Base-by-base conservation (phyloP, 306 rosid genomes). In the Dryas alaskensis region DNA sequence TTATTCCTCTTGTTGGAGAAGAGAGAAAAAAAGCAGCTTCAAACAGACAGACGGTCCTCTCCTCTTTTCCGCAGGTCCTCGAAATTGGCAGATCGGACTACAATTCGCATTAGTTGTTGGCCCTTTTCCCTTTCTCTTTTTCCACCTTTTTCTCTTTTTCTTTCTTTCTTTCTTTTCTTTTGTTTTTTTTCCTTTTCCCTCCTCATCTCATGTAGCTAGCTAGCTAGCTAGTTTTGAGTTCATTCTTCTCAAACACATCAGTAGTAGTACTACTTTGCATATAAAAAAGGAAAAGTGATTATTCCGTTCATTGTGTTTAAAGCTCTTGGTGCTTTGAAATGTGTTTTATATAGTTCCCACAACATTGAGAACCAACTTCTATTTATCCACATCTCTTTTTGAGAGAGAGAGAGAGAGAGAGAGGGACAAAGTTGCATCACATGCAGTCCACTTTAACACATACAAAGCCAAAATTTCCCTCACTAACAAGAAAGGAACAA, bases 401-500 rank as follows among this genome's bases (percentile, higher is more conserved):
- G 55, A 31, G 37, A 31, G 37, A 31, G 37, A 31, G 37, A 27
- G 31, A 27, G 31, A 27, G 31, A 27, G 31, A 27, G 31, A 2
- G 31, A 31, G 3, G 75, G 86, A 67, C 81, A 89, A 88, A 81
- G 80, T 81, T 83, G 68, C 73, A 55, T 80, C 84, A 77, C 87
- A 80, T 84, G 84, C 76, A 45, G 58, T 80, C 84, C 84, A 86
- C 91, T 88, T 86, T 84, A 31, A 31, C 79, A 51, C 67, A 78
- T 75, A 66, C 71, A 78, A 84, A 84, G 87, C 89, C 91, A 92
- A 89, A 87, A 84, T 84, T 90, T 88, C 90, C 98, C 96, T 92
- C 96, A 75, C 89, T 81, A 73, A 83, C 94, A 92, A 90, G 98
- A 90, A 92, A 92, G 84, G 98, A 88, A 92, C 96, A 87, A 88